Base-by-base conservation (phyloP, 1,284 basidiomycete species). In the Pseudozyma flocculosa region DNA sequence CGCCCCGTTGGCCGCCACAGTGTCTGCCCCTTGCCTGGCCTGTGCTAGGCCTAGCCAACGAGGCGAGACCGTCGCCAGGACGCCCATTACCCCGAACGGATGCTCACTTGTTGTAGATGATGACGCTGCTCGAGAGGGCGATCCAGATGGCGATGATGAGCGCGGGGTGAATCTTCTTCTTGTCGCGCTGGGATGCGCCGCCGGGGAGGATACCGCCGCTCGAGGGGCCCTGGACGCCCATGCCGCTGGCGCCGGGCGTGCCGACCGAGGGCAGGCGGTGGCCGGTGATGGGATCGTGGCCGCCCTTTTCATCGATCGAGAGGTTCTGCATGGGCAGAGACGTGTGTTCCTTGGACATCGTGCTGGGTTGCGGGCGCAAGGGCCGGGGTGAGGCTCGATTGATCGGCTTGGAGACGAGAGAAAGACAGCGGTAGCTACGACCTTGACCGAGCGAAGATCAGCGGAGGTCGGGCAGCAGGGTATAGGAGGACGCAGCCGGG, bases 71-170 rank as follows among this genome's bases (percentile, higher is more conserved):
- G n/a, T n/a, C n/a, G n/a, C n/a, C n/a, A n/a, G n/a, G n/a, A n/a
- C n/a, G n/a, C n/a, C n/a, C n/a, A n/a, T n/a, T n/a, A n/a, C n/a
- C n/a, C n/a, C n/a, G n/a, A n/a, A n/a, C n/a, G n/a, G n/a, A 34
- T n/a, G 60, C 62, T 57, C 32, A 75, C 71, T 73, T 73, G 70
- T 97, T 97, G 85, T 96, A 96, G 52, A 96, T 87, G 81, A 97
- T 97, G 75, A 97, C 93, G 11, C 85, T 80, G 38, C 90, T 90
- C 59, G 87, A 89, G 71, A 95, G 87, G 15, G 86, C 81, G 78
- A 97, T 97, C 93, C 91, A 92, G 54, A 92, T 80, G 24, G 88
- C 88, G 50, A 91, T 89, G 72, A 91, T 89, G 50, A 84, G 81
- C 1, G 85, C 78, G 0, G 87, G 75, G 48, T 78, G 75, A 15